phyloP scores from a whole-genome alignment of 2,329 filamentous ascomycete species.

The Fusarium napiforme region DNA sequence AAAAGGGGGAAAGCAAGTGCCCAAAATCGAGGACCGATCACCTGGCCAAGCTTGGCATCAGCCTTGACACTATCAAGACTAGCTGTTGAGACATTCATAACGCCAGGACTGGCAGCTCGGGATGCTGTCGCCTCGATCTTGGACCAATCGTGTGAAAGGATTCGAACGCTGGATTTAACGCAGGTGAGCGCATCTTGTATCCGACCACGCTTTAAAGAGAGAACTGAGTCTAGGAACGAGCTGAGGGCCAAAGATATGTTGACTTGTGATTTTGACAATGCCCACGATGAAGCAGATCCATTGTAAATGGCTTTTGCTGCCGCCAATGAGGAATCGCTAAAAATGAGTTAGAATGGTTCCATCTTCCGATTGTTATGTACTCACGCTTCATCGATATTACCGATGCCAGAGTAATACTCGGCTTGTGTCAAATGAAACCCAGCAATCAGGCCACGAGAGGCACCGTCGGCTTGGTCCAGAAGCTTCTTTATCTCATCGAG shows the following conservation, averaged over 20 bases:
- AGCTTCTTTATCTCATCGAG: slow-evolving; percentile 69
- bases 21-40: slow-evolving; percentile 77
- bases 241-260: slow-evolving; percentile 47
- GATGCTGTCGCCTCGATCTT: slow-evolving; percentile 55
- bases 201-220: slow-evolving; percentile 71
- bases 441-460: slow-evolving; percentile 55
- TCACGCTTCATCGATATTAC: slow-evolving; percentile 71
- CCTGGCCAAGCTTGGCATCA: slow-evolving; percentile 31
- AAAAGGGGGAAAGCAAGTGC: slow-evolving; percentile 79
- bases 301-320: slow-evolving; percentile 54
- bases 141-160: slow-evolving; percentile 66
- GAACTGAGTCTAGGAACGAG: slow-evolving; percentile 69
- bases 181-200: slow-evolving; percentile 67
- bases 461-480: slow-evolving; percentile 50
- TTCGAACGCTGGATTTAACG: slow-evolving; percentile 67
- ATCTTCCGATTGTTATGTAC: slow-evolving; percentile 21
- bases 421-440: slow-evolving; percentile 76
- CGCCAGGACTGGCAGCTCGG: slow-evolving; percentile 34
- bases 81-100: slow-evolving; percentile 45
- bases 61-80: slow-evolving; percentile 45
- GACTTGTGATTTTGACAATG: slow-evolving; percentile 48
- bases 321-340: slow-evolving; percentile 48
- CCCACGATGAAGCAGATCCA: slow-evolving; percentile 48
- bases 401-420: slow-evolving; percentile 77
- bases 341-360: slow-evolving; percentile 19